Base-by-base conservation (phyloP, 1,284 basidiomycete genomes). In the Tilletia indica region DNA sequence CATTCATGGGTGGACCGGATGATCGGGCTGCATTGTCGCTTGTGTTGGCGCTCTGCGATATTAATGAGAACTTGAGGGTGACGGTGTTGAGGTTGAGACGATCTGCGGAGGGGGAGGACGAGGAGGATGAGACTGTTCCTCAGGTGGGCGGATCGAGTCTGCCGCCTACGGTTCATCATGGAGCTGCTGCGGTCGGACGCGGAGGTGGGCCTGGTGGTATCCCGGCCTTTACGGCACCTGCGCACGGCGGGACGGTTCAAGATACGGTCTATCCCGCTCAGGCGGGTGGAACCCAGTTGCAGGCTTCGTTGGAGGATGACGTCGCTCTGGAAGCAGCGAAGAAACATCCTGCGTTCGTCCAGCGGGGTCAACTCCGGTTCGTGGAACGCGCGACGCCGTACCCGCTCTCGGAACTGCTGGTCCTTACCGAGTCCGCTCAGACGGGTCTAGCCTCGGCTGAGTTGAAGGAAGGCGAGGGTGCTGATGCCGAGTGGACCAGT, bases 1-100 rank as follows among this genome's bases (percentile, higher is more conserved):
- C 92, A 0, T 97, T 96, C 88, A 91, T 94, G 82, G 94, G 94
- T 68, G 94, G 94, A 0, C 91, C 93, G 0, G 94, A 97, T 84
- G 94, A 97, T 81, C 89, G 94, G 1, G 88, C 93, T 9, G 92
- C 93, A 0, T 86, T 97, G 34, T 70, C 73, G 19, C 70, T 82
- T 1, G 73, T 78, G 0, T 49, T 72, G 8, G 25, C 74, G 25
- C 73, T 81, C 6, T 77, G 76, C 36, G 74, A 72, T 25, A 71
- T 71, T 71, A 82, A 82, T 49, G 72, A 72, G 49, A 69, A 73
- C 8, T 69, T 80, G 3, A 71, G 64, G 3, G 76, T 76, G 31
- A 72, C 74, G 2, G 78, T 82, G 0, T 69, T 80, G 3, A 72
- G 76, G 49, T 73, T 81, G 71, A 67, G 58, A 45, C 73, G 78